Conservation (phyloP, 768 basidiomycete genomes). For the Obba rivulosa region DNA sequence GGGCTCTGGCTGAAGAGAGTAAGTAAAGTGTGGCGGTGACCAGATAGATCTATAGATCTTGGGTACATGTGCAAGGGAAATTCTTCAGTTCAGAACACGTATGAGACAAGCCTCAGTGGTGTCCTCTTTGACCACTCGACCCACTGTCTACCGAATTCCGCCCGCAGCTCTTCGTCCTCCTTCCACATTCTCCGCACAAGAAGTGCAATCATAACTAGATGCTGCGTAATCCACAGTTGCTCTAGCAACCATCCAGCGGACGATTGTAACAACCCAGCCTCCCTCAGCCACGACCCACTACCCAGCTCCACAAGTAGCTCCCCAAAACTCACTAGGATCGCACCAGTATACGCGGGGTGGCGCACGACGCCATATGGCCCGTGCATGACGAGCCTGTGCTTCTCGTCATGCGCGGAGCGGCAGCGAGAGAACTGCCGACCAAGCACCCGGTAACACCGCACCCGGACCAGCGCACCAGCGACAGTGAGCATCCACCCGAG, state of each 20-base stretch:
- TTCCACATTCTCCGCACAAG: neutral
- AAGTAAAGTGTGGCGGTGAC: slow-evolving; percentile 6
- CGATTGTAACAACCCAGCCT: slow-evolving; percentile 2
- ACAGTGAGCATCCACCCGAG: neutral
- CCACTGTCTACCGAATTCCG: slow-evolving; percentile 11
- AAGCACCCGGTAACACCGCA: slow-evolving; percentile 8
- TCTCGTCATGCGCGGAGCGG: slow-evolving; percentile 2
- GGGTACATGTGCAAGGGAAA: no score
- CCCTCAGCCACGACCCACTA: neutral
- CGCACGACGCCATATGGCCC: slow-evolving; percentile 16
- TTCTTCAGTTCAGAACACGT: neutral
- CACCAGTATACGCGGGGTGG: slow-evolving; percentile 14
- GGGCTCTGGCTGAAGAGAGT: slow-evolving; percentile 51
- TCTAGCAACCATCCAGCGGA: slow-evolving; percentile 1
- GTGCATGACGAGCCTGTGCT: slow-evolving; percentile 11
- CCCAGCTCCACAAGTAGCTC: neutral
- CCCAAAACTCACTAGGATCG: neutral
- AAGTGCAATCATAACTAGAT: neutral
- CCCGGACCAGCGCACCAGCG: slow-evolving; percentile 4
- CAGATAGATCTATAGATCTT: neutral
- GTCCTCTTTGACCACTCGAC: slow-evolving; percentile 10
- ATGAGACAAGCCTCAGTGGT: slow-evolving; percentile 10
- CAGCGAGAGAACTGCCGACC: slow-evolving; percentile 14
- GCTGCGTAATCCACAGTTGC: neutral
- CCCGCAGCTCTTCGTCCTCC: slow-evolving; percentile 11